phyloP scores from a whole-genome alignment of 169 alveolate genomes.

The Miamiensis avidus region DNA sequence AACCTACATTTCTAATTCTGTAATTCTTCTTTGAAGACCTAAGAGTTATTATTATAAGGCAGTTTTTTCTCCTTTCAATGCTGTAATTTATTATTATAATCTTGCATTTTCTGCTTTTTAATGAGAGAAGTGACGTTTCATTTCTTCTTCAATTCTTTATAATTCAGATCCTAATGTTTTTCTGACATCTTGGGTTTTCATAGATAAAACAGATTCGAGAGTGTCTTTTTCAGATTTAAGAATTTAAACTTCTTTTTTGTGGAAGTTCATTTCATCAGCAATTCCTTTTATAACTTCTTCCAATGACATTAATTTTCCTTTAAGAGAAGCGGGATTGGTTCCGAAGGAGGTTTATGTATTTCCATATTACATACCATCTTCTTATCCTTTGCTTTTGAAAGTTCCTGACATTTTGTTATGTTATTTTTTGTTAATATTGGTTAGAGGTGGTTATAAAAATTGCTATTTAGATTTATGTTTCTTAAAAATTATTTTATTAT shows the following conservation, averaged over 20 bases:
- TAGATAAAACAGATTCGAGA: constrained; percentile 74
- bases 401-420: not conserved
- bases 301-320: constrained; percentile 74
- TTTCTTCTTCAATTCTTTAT: constrained; percentile 86
- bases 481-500: no score
- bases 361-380: not conserved
- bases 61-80: constrained; percentile 91
- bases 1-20: constrained; percentile 87
- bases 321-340: constrained; percentile 69
- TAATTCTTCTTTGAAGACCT: constrained; percentile 85
- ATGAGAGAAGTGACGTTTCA: constrained; percentile 86
- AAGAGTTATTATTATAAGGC: constrained; percentile 82
- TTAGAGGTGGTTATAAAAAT: not conserved
- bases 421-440: no score
- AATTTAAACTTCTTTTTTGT: constrained; percentile 83
- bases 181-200: constrained; percentile 84
- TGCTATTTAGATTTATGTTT: not conserved
- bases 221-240: constrained; percentile 85
- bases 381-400: not conserved
- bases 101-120: constrained; percentile 88
- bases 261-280: constrained; percentile 84
- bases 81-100: constrained; percentile 85
- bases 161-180: constrained; percentile 81
- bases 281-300: constrained; percentile 63
- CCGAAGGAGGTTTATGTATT: constrained; percentile 26